Conservation (phyloP, 371 early-diverging fungal species). For the Apophysomyces sp. region DNA sequence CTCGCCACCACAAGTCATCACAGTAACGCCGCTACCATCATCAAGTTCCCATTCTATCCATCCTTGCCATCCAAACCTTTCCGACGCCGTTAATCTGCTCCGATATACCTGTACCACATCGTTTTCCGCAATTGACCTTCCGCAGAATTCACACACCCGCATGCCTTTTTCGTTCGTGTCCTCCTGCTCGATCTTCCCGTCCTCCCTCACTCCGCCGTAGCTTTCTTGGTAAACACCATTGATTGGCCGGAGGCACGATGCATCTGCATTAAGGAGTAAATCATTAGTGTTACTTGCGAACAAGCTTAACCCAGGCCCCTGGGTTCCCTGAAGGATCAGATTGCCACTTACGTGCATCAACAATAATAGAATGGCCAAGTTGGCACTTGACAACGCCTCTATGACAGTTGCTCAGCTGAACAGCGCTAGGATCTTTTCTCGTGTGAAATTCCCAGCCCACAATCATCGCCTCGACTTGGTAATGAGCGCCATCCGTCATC, state of each 20-base stretch:
- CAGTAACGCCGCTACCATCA: constrained; percentile 27
- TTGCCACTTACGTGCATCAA: constrained; percentile 11
- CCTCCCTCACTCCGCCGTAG: not conserved
- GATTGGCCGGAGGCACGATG: constrained; percentile 18
- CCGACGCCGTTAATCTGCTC: constrained; percentile 10
- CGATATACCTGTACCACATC: constrained; percentile 27
- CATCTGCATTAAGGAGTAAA: constrained; percentile 7
- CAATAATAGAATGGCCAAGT: constrained; percentile 1
- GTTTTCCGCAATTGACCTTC: constrained; percentile 13
- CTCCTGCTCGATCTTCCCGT: constrained; percentile 3
- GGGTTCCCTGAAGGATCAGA: not conserved
- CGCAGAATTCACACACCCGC: constrained; percentile 31
- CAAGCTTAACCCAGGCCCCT: not conserved
- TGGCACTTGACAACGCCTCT: not conserved
- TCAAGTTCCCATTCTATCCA: constrained; percentile 44
- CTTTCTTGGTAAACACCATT: not conserved
- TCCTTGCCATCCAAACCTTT: constrained; percentile 4
- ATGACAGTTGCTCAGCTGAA: not conserved
- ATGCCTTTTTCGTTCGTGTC: constrained; percentile 8
- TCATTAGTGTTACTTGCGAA: no score
- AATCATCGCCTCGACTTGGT: constrained; percentile 28
- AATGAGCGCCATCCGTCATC: constrained; percentile 21
- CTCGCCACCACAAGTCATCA: constrained; percentile 35
- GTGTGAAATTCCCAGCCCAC: constrained; percentile 29
- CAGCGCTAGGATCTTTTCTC: not conserved